Evolutionary conservation across 768 basidiomycete species (phyloP), one percentile per base, ranked within the genome.

Genomic region (Auricularia sp.): DNA sequence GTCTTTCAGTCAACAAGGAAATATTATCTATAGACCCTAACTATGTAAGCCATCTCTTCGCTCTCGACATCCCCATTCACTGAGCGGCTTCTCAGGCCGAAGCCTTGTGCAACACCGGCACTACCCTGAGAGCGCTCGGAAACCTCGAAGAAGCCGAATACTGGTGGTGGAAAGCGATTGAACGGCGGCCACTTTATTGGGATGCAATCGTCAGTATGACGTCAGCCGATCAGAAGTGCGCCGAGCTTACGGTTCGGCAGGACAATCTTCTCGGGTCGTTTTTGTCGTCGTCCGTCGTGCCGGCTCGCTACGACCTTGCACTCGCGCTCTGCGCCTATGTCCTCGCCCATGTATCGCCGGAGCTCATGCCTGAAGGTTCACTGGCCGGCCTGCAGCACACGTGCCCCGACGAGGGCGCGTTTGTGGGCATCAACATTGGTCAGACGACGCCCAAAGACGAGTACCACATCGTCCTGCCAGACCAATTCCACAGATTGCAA

Each of bases 91-190:
- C 3, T 5, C 63, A 77, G 76, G 76, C 72, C 56, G 78, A 79
- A 67, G 77, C 77, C 18, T 77, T 79, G 78, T 74, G 70, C 54
- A 79, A 79, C 65, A 75, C 79, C 37, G 78, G 78, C 7, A 75
- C 75, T 34, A 73, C 76, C 13, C 65, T 75, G 63, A 70, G 72
- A 24, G 74, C 74, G 7, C 69, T 76, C 68, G 76, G 76, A 34
- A 68, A 67, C 11, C 65, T 67, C 61, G 67, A 70, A 4, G 72
- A 77, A 39, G 78, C 78, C 1, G 75, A 75, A 64, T 68, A 68
- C 21, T 78, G 75, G 74, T 79, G 78, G 78, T 74, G 75, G 74
- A 75, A 76, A 64, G 78, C 78, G 29, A 75, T 79, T 62, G 70
- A 69, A 44, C 45, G 68, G 0, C 69, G 68, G 3, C 76, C 75